A percentile compares a stretch with the other conserved stretches of the same genome.
Evolutionary conservation across 805 yeast genomes (phyloP).

Genomic region (Teunomyces tritomae): DNA sequence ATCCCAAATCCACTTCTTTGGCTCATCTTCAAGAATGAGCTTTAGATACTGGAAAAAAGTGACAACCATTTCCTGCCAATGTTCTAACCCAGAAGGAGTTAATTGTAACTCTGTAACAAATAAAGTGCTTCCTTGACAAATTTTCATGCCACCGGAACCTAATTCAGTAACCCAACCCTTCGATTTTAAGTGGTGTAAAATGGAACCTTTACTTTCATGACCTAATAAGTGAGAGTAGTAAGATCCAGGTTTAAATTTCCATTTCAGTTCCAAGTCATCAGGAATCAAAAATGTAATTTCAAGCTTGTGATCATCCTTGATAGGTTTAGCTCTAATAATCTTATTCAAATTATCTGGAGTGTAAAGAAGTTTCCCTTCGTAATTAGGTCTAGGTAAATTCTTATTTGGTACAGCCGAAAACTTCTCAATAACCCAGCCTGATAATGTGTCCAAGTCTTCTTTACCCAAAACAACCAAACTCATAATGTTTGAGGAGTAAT

Average conservation of each 20-base stretch:
- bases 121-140: slow-evolving; percentile 64
- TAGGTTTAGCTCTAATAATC: slow-evolving; percentile 69
- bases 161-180: slow-evolving; percentile 77
- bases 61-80: slow-evolving; percentile 60
- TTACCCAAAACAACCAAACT: slow-evolving; percentile 80
- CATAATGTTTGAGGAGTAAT: slow-evolving; percentile 88
- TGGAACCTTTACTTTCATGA: slow-evolving; percentile 88
- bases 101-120: slow-evolving; percentile 73
- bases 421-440: slow-evolving; percentile 64
- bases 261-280: slow-evolving; percentile 56
- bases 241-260: slow-evolving; percentile 68
- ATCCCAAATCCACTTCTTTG: slow-evolving; percentile 76
- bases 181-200: slow-evolving; percentile 64
- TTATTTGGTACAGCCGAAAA: slow-evolving; percentile 64
- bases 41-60: slow-evolving; percentile 71
- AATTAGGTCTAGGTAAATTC: slow-evolving; percentile 43
- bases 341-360: slow-evolving; percentile 48
- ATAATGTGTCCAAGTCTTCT: slow-evolving; percentile 69
- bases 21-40: slow-evolving; percentile 52
- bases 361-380: slow-evolving; percentile 46
- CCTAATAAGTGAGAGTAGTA: slow-evolving; percentile 83
- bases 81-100: slow-evolving; percentile 65
- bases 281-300: slow-evolving; percentile 74
- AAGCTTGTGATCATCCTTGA: slow-evolving; percentile 71
- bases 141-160: slow-evolving; percentile 66